Evolutionary conservation across 768 basidiomycete genomes (phyloP), one percentile per base, ranked within the genome.

Genomic region (Mycena capillaripes): DNA sequence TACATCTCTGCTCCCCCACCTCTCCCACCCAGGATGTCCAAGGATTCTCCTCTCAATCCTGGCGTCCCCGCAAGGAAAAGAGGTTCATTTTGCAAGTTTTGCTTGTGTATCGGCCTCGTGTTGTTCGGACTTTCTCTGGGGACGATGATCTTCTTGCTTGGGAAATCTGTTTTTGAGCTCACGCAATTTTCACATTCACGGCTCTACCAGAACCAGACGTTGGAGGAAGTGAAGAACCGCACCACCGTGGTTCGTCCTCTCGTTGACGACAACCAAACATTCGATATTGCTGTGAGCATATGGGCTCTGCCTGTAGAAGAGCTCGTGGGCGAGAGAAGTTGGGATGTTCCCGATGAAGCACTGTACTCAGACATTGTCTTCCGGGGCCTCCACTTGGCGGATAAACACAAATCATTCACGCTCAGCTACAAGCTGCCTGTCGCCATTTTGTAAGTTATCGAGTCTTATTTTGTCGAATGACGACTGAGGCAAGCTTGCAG

Each of bases 1-100:
- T 95, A 23, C 96, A 95, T 0, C 94, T 96, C 27, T n/a, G n/a
- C n/a, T n/a, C n/a, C n/a, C n/a, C n/a, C n/a, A n/a, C 21, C 32
- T 23, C 23, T 12, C 19, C 8, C 21, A 46, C 44, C n/a, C n/a
- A n/a, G n/a, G 44, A 46, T 46, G 44, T 30, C 34, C 8, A n/a
- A 5, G 29, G 12, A 34, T 23, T 44, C 44, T 12, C 56, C 66
- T 1, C 63, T 71, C 9, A 66, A 66, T 53, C 57, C 70, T 16
- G 64, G 62, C 34, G 57, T 36, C 1, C 63, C 70, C 16, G 38
- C 58, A 3, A 40, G 50, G 40, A 71, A 60, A 27, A 48, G 46
- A 5, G 53, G 48, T 14, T 66, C 70, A 0, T 52, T 66, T 3
- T 12, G 36, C 50, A 65, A 55, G 64, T 71, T 71, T 36, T 52